Conservation (phyloP, 2,329 filamentous ascomycete genomes). For the Stagonosporopsis tanaceti region DNA sequence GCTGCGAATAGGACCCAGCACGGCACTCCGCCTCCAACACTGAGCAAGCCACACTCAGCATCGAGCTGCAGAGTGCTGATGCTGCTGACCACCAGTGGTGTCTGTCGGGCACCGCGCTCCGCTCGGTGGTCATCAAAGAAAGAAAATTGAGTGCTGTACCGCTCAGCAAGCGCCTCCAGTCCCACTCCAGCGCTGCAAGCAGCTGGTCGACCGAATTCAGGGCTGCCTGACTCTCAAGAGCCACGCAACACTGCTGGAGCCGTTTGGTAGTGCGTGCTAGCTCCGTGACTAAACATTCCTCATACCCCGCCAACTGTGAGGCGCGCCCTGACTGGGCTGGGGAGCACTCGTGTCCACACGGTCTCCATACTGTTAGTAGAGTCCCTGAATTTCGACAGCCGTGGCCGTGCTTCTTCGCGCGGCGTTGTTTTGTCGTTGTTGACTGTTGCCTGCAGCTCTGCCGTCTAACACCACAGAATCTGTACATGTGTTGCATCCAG, state of each 20-base stretch:
- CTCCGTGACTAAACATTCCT: constrained; percentile 15
- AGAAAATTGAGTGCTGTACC: constrained; percentile 5
- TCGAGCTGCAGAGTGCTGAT: neutral
- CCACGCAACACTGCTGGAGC: constrained; percentile 18
- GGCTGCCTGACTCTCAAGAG: constrained; percentile 12
- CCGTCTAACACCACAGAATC: neutral
- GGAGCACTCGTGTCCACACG: constrained; percentile 2
- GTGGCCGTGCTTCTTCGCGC: constrained; percentile 7
- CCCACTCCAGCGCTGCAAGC: constrained; percentile 14
- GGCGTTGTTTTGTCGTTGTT: constrained; percentile 2
- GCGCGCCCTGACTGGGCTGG: constrained; percentile 12
- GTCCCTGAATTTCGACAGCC: constrained; percentile 5
- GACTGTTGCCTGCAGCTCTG: neutral
- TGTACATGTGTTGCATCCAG: constrained; percentile 1
- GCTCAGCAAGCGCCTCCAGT: constrained; percentile 6
- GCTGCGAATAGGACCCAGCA: constrained; percentile 3
- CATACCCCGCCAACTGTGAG: constrained; percentile 5
- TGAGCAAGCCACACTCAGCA: neutral
- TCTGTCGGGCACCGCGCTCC: constrained; percentile 1
- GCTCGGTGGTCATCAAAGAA: constrained; percentile 11
- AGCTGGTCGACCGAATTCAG: constrained; percentile 8
- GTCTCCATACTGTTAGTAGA: neutral
- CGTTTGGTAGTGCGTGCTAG: constrained; percentile 12
- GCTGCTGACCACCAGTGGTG: constrained; percentile 4
- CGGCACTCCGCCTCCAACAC: constrained; percentile 4